Conservation (phyloP, 257 asterid genomes). For the Ajuga chamaepitys region DNA sequence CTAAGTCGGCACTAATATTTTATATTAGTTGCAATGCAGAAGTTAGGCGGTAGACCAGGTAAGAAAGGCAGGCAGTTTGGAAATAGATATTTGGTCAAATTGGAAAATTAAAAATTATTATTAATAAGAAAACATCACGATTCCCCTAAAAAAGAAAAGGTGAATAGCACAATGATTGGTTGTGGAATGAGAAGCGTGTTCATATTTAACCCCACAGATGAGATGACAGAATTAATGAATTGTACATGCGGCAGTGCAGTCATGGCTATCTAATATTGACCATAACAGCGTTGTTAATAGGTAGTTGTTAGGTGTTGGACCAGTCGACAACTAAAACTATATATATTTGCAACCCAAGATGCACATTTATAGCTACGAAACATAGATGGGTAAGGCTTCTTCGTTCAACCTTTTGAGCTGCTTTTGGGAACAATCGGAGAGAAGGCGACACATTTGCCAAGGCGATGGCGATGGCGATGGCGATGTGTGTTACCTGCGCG, state of each 20-base stretch:
- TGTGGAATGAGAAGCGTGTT: not conserved
- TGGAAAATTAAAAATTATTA: too few species aligned
- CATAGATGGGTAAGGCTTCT: not conserved
- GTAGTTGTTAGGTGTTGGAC: constrained; percentile 2
- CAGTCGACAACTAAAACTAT: not conserved
- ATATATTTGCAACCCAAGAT: not conserved
- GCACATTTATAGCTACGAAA: not conserved
- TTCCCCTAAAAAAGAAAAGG: too few species aligned
- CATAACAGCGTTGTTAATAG: not conserved
- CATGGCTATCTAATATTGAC: constrained; percentile 26
- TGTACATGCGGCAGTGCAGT: constrained; percentile 1
- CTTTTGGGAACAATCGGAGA: constrained; percentile 25
- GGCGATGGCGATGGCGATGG: constrained; percentile 15
- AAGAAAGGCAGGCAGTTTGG: too few species aligned
- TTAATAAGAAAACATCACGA: too few species aligned
- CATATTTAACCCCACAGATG: not conserved
- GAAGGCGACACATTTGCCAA: constrained; percentile 19
- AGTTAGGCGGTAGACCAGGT: too few species aligned
- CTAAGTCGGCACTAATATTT: too few species aligned
- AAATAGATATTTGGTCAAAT: too few species aligned
- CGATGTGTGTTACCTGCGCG: too few species aligned
- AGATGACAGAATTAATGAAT: not conserved
- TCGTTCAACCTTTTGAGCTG: constrained; percentile 28
- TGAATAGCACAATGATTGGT: constrained; percentile 6
- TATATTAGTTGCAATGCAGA: too few species aligned